phyloP scores from a whole-genome alignment of 2,329 filamentous ascomycete genomes.

The Colletotrichum higginsianum region DNA sequence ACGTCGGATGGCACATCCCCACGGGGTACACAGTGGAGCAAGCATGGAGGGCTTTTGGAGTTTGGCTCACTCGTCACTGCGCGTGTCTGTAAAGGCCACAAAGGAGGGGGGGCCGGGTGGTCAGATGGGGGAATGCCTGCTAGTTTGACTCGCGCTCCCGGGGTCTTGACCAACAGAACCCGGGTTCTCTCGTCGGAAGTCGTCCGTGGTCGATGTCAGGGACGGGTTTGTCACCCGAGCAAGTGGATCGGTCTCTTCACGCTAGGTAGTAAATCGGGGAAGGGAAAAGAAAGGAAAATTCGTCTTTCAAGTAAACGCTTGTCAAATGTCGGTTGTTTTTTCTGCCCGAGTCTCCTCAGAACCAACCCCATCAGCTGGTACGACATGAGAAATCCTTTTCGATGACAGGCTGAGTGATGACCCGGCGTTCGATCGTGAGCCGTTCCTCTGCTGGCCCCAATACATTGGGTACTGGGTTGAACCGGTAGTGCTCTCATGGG shows the following conservation, averaged over 20 bases:
- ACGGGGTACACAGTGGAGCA: conserved; percentile 37
- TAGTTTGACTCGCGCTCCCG: conserved; percentile 34
- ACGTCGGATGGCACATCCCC: conserved; percentile 38
- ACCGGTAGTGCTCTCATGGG: no score
- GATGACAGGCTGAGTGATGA: conserved; percentile 1
- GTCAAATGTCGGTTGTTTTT: not conserved
- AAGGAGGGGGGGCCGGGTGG: not conserved
- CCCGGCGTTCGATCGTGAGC: conserved; percentile 23
- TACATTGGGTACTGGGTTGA: not conserved
- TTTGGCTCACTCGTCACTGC: conserved; percentile 26
- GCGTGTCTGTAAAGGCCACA: not conserved
- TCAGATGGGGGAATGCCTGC: conserved; percentile 25
- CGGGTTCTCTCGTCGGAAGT: conserved; percentile 32
- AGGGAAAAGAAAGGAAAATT: no score
- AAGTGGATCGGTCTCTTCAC: conserved; percentile 3
- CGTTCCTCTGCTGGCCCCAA: conserved; percentile 14
- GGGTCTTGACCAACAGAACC: conserved; percentile 18
- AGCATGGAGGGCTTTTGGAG: conserved; percentile 33
- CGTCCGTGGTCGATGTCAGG: conserved; percentile 34
- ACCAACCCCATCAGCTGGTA: not conserved
- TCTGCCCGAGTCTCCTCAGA: no score
- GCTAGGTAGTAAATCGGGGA: not conserved
- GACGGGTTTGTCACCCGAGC: conserved; percentile 15
- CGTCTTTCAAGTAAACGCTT: not conserved
- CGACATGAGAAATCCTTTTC: not conserved